A percentile compares a stretch with the other conserved stretches of the same genome.
phyloP scores from a whole-genome alignment of 2,329 filamentous ascomycete genomes.

The Macrophomina phaseolina region DNA sequence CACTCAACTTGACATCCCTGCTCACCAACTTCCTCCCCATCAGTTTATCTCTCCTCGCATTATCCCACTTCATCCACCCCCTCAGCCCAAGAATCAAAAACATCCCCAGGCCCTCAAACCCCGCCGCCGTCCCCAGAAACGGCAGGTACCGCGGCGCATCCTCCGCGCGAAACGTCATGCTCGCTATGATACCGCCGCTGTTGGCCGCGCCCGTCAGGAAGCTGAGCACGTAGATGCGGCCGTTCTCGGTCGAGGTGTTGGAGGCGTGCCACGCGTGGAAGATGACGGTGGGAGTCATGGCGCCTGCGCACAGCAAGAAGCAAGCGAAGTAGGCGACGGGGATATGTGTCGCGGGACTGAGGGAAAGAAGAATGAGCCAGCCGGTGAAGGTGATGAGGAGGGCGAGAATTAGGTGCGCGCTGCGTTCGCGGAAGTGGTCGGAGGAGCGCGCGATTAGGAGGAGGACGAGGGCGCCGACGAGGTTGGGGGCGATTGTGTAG shows the following conservation, averaged over 20 bases:
- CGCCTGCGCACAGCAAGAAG: conserved; percentile 25
- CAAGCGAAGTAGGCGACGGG: conserved; percentile 18
- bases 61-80: conserved; percentile 27
- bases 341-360: conserved; percentile 7
- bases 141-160: conserved; percentile 25
- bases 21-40: conserved; percentile 19
- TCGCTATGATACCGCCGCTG: conserved; percentile 17
- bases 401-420: conserved; percentile 13
- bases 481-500: conserved; percentile 23
- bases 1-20: conserved; percentile 22
- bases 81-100: conserved; percentile 21
- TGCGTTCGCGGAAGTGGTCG: conserved; percentile 26
- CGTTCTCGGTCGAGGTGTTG: conserved; percentile 25
- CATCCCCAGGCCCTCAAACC: conserved; percentile 20
- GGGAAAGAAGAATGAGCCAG: conserved; percentile 12
- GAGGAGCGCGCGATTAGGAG: conserved; percentile 11
- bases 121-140: conserved; percentile 14
- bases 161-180: conserved; percentile 17
- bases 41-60: conserved; percentile 16
- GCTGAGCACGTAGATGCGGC: conserved; percentile 22
- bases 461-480: conserved; percentile 24
- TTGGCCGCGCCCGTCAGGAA: conserved; percentile 22
- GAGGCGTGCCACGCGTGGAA: conserved; percentile 27
- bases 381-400: conserved; percentile 25
- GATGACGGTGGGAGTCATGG: conserved; percentile 22